Conservation (phyloP, 2,329 filamentous ascomycete genomes). For the Pseudonectria buxi region DNA sequence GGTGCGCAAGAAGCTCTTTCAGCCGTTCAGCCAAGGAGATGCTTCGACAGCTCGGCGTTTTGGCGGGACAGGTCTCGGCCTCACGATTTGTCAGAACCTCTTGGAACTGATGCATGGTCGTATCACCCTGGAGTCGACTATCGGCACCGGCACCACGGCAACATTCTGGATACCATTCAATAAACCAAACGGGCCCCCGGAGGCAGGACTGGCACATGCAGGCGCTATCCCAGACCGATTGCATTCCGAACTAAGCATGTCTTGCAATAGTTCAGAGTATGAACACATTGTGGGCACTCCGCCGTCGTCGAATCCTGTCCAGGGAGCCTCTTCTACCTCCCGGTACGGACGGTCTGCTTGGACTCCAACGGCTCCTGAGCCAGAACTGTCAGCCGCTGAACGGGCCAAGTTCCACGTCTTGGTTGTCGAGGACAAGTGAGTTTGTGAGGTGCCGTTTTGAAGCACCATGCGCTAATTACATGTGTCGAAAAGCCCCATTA, state of each 20-base stretch:
- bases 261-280: constrained; percentile 60
- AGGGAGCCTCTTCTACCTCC: constrained; percentile 14
- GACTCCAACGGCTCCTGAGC: constrained; percentile 32
- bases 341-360: constrained; percentile 29
- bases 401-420: constrained; percentile 61
- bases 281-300: constrained; percentile 40
- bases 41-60: constrained; percentile 73
- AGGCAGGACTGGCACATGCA: constrained; percentile 51
- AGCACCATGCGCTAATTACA: constrained; percentile 6
- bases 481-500: constrained; percentile 46
- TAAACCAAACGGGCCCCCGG: constrained; percentile 50
- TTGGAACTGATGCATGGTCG: constrained; percentile 72
- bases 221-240: constrained; percentile 61
- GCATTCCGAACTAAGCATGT: constrained; percentile 57
- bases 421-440: constrained; percentile 75
- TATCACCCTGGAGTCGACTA: constrained; percentile 62
- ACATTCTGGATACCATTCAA: constrained; percentile 73
- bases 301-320: constrained; percentile 21
- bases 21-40: constrained; percentile 77
- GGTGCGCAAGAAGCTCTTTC: constrained; percentile 65
- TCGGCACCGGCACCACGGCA: constrained; percentile 64
- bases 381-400: constrained; percentile 48
- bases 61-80: constrained; percentile 68
- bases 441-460: constrained; percentile 6
- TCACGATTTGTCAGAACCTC: constrained; percentile 76